Percentiles rank a stretch among this genome's conserved stretches.
These are phyloP conservation scores for Lentinula lateritia DNA, from an alignment of 768 basidiomycete species.

Conservation along the genomic window DNA sequence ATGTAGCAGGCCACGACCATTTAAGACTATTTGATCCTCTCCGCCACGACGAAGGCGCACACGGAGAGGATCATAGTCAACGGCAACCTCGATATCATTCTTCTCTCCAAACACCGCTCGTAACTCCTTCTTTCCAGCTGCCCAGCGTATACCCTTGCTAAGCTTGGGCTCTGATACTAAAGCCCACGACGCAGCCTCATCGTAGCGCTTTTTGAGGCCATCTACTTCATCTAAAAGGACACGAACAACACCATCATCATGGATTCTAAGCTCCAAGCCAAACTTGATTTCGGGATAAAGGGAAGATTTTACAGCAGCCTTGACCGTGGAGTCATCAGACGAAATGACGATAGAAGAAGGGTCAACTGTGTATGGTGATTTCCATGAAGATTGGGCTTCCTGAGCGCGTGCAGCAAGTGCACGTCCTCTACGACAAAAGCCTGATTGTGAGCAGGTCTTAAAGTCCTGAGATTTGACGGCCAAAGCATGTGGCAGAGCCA, in stretches of 20 bases:
- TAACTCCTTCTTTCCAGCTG: slow-evolving; percentile 55
- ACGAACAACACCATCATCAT: slow-evolving; percentile 85
- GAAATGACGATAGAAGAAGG: slow-evolving; percentile 46
- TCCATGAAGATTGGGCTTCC: slow-evolving; percentile 56
- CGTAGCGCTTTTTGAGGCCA: slow-evolving; percentile 77
- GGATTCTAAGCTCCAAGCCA: slow-evolving; percentile 74
- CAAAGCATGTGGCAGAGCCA: slow-evolving; percentile 29
- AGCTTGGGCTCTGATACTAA: slow-evolving; percentile 67
- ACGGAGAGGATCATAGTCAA: slow-evolving; percentile 72
- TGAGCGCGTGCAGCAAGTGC: slow-evolving; percentile 72
- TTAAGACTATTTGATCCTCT: slow-evolving; percentile 81
- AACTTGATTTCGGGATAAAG: slow-evolving; percentile 85
- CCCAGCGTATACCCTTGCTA: slow-evolving; percentile 59
- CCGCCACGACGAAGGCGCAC: slow-evolving; percentile 69
- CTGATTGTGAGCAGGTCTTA: slow-evolving; percentile 91
- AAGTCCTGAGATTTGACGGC: slow-evolving; percentile 83
- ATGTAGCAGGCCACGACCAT: slow-evolving; percentile 85
- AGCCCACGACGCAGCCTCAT: slow-evolving; percentile 91
- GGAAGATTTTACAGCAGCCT: slow-evolving; percentile 70
- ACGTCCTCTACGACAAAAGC: slow-evolving; percentile 91
- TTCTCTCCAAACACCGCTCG: slow-evolving; percentile 62
- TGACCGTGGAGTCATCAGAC: slow-evolving; percentile 55
- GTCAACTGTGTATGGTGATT: slow-evolving; percentile 82
- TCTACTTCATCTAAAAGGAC: slow-evolving; percentile 88
- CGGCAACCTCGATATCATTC: slow-evolving; percentile 58